A percentile compares a stretch with the other conserved stretches of the same genome.
These are phyloP conservation scores for Ophiostoma australiae DNA, from an alignment of 2,329 filamentous ascomycete genomes.

Conservation along the genomic window DNA sequence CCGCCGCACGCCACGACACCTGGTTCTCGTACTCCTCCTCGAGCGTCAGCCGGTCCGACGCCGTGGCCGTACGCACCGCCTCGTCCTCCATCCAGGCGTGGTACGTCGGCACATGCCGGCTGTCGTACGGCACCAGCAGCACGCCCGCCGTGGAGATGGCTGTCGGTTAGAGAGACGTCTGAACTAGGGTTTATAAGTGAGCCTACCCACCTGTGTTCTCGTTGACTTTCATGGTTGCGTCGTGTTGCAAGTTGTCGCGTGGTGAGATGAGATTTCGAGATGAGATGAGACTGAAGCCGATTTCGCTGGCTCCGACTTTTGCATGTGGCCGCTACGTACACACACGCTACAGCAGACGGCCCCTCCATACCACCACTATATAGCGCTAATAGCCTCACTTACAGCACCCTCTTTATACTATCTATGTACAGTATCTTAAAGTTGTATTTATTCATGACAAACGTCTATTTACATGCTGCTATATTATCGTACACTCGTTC, in stretches of 20 bases:
- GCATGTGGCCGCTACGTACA: no score
- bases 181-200: neutral
- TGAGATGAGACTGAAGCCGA: neutral
- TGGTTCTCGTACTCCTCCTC: constrained; percentile 88
- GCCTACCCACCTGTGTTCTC: constrained; percentile 36
- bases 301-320: neutral
- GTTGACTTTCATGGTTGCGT: constrained; percentile 25
- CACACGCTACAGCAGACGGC: neutral
- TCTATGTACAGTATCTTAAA: no score
- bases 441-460: neutral
- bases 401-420: neutral
- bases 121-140: constrained; percentile 78
- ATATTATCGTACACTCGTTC: neutral
- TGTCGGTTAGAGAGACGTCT: constrained; percentile 35
- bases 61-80: constrained; percentile 72
- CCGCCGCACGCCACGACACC: constrained; percentile 71
- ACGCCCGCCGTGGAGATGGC: constrained; percentile 61
- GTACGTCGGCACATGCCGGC: constrained; percentile 75
- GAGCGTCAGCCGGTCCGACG: constrained; percentile 76
- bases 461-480: neutral
- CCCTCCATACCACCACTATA: neutral
- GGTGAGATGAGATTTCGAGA: neutral
- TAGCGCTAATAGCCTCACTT: neutral
- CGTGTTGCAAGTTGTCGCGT: neutral
- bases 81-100: constrained; percentile 89